Percentiles rank a stretch among this genome's conserved stretches.
phyloP scores from a whole-genome alignment of 495 filamentous ascomycete species.

The Daldinia childiae region DNA sequence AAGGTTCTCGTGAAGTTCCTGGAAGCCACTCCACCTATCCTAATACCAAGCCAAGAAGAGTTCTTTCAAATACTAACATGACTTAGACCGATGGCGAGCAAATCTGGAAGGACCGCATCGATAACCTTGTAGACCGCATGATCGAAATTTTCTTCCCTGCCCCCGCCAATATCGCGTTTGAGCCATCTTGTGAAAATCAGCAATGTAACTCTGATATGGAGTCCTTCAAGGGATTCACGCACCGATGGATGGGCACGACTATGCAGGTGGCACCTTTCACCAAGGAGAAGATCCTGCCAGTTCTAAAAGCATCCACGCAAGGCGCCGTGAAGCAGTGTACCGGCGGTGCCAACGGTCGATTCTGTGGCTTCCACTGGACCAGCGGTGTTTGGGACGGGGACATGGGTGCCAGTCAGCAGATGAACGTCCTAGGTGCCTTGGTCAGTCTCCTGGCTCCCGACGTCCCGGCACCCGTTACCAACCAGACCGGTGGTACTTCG shows the following conservation, averaged over 20 bases:
- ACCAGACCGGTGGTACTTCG: slow-evolving; percentile 69
- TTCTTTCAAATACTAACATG: slow-evolving; percentile 21
- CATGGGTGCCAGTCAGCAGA: slow-evolving; percentile 64
- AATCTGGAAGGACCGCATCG: slow-evolving; percentile 56
- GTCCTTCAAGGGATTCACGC: slow-evolving; percentile 74
- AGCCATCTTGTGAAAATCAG: slow-evolving; percentile 65
- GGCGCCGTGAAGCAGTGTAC: slow-evolving; percentile 70
- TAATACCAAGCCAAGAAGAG: background rate
- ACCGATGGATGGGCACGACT: slow-evolving; percentile 71
- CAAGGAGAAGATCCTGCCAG: slow-evolving; percentile 53
- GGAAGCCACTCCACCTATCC: background rate
- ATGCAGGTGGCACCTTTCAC: slow-evolving; percentile 62
- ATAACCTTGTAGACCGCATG: slow-evolving; percentile 54
- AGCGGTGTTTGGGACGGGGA: slow-evolving; percentile 59
- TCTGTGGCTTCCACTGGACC: slow-evolving; percentile 72
- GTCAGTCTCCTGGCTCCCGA: slow-evolving; percentile 43
- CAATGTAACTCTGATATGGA: slow-evolving; percentile 71
- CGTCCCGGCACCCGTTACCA: slow-evolving; percentile 60
- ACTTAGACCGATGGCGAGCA: slow-evolving; percentile 58
- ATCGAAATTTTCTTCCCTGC: slow-evolving; percentile 56
- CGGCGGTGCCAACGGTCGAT: slow-evolving; percentile 58
- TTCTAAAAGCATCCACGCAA: slow-evolving; percentile 62
- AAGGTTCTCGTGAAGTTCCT: background rate
- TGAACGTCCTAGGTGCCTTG: slow-evolving; percentile 53
- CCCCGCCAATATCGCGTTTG: slow-evolving; percentile 57